These are phyloP conservation scores for Coriaria nepalensis DNA, from an alignment of 306 rosid genomes.

Conservation along the genomic window DNA sequence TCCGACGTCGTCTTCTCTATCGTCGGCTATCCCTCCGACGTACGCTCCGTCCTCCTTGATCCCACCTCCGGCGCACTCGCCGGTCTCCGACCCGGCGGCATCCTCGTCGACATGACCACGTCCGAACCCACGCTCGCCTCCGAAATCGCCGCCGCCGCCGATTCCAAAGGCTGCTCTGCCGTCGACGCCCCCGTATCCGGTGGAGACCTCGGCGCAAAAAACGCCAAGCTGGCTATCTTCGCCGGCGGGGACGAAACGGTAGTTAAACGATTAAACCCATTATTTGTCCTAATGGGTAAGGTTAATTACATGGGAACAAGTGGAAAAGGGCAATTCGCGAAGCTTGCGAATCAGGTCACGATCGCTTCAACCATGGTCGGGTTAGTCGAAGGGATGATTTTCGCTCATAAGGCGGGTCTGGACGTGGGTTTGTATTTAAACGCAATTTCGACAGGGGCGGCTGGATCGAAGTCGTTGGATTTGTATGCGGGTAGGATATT, in stretches of 20 bases:
- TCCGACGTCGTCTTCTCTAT: conserved; percentile 84
- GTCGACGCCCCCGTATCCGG: conserved; percentile 88
- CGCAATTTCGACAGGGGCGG: conserved; percentile 67
- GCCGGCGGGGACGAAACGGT: conserved; percentile 54
- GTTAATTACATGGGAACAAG: conserved; percentile 75
- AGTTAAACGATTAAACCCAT: conserved; percentile 21
- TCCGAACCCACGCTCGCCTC: conserved; percentile 86
- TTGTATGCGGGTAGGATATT: conserved; percentile 46
- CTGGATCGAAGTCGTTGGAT: conserved; percentile 61
- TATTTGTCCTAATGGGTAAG: conserved; percentile 50
- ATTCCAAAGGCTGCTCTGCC: conserved; percentile 35
- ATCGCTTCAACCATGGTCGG: conserved; percentile 81
- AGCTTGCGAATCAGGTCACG: conserved; percentile 69
- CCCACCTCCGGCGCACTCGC: conserved; percentile 62
- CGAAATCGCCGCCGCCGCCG: conserved; percentile 47
- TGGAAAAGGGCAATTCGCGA: conserved; percentile 87
- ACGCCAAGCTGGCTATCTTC: conserved; percentile 59
- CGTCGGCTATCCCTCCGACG: conserved; percentile 91
- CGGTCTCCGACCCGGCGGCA: conserved; percentile 63
- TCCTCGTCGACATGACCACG: conserved; percentile 87
- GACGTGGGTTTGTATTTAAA: conserved; percentile 48
- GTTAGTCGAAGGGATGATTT: conserved; percentile 73
- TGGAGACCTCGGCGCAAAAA: conserved; percentile 74
- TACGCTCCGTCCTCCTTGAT: conserved; percentile 68
- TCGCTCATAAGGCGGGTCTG: conserved; percentile 68